Evolutionary conservation across 2,329 filamentous ascomycete species (phyloP), one percentile per base, ranked within the genome.

Genomic region (Alternaria panax): DNA sequence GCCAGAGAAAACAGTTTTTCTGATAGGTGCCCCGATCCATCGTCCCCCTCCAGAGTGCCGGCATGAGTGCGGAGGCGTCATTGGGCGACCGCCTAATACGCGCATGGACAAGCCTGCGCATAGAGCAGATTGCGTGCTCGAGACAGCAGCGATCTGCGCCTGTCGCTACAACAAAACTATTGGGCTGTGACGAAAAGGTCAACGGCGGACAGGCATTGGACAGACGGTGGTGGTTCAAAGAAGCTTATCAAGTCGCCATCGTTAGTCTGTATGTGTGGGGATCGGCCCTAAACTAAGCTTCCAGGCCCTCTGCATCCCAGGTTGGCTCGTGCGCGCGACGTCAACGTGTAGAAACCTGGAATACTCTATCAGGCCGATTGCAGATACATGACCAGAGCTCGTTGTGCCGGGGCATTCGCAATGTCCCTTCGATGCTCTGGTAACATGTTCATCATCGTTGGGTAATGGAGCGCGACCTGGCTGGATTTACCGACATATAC

Each of bases 221-320:
- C 56, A 48, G 58, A 40, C 16, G 42, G 51, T 48, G 41, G 63
- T 60, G 62, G 67, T 70, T 65, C 57, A 67, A 59, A 68, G 69
- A 72, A 69, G 71, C 71, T 72, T 74, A 72, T 72, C 70, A 68
- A 55, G 57, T 60, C 57, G 65, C 65, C 66, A 67, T 70, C 61
- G 56, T 60, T 59, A 56, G 57, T 60, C 51, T 52, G 56, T 56
- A 51, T 45, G 47, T 66, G 68, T 69, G 63, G 68, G 59, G 66
- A 63, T 62, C 51, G 52, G 53, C 53, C 42, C 58, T 59, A 51
- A 18, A 22, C 32, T 43, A 43, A 42, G 41, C 54, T 47, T 58
- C 53, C 54, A 55, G 48, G 59, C 51, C 56, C 50, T 54, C 40
- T 51, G 47, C 61, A 40, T 55, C 42, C 30, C 48, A 52, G 27